A percentile compares a stretch with the other conserved stretches of the same genome.
These are phyloP conservation scores for Chaetomium sp. DNA, from an alignment of 2,329 filamentous ascomycete genomes.

Conservation along the genomic window DNA sequence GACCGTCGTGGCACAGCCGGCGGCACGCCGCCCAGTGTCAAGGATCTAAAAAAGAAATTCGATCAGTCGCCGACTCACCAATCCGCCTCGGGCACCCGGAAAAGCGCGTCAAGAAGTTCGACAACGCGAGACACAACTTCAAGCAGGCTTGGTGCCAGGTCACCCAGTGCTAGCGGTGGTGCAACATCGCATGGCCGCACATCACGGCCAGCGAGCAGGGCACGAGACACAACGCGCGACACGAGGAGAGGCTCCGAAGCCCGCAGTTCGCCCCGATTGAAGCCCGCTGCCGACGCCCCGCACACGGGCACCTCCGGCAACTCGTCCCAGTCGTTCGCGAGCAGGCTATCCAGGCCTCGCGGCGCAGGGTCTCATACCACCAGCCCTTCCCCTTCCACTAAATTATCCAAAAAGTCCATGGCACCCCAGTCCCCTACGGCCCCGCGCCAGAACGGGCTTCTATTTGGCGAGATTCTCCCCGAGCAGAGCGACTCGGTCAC, in stretches of 20 bases:
- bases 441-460: conserved; percentile 43
- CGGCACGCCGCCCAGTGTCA: conserved; percentile 57
- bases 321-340: conserved; percentile 49
- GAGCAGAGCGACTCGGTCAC: conserved; percentile 47
- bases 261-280: conserved; percentile 39
- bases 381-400: conserved; percentile 27
- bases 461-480: conserved; percentile 71
- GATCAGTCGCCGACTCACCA: conserved; percentile 15
- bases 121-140: conserved; percentile 28
- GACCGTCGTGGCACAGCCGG: conserved; percentile 22
- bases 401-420: conserved; percentile 32
- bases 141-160: conserved; percentile 29
- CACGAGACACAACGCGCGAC: conserved; percentile 29
- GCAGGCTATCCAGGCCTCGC: conserved; percentile 50
- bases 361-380: conserved; percentile 29
- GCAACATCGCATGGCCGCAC: conserved; percentile 33
- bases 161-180: conserved; percentile 29
- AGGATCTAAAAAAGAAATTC: conserved; percentile 54
- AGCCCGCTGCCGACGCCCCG: conserved; percentile 44
- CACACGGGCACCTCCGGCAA: conserved; percentile 39
- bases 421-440: conserved; percentile 28
- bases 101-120: conserved; percentile 29
- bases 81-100: conserved; percentile 31
- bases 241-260: conserved; percentile 26
- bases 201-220: conserved; percentile 33